A percentile compares a stretch with the other conserved stretches of the same genome.
Conservation (phyloP, 164 flowering plant genomes). For the Houttuynia cordata region DNA sequence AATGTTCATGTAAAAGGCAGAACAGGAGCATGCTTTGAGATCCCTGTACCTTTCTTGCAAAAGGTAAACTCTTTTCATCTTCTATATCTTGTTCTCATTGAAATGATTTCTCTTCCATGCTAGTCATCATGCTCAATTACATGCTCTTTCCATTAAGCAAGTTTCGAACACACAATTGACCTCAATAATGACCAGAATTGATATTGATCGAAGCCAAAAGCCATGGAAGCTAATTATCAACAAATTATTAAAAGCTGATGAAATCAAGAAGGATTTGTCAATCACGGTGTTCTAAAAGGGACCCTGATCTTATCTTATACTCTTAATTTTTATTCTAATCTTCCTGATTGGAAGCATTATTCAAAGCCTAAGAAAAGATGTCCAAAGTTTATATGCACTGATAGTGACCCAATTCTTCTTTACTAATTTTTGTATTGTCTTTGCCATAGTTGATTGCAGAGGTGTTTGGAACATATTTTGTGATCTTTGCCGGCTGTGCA, state of each 20-base stretch:
- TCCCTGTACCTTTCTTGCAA: slow-evolving; percentile 15
- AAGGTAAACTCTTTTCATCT: slow-evolving; percentile 8
- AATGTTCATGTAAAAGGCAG: background rate
- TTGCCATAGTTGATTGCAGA: slow-evolving; percentile 32
- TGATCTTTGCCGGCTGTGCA: slow-evolving; percentile 47
- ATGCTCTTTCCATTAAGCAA: too few species aligned
- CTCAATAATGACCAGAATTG: too few species aligned
- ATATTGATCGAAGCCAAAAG: background rate
- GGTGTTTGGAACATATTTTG: slow-evolving; percentile 36
- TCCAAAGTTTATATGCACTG: background rate
- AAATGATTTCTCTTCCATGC: background rate
- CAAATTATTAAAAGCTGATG: background rate
- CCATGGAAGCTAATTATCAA: too few species aligned
- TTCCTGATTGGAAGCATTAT: background rate
- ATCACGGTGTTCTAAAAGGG: background rate
- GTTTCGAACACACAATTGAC: too few species aligned
- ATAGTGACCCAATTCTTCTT: background rate
- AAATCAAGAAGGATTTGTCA: background rate
- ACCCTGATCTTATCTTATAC: background rate
- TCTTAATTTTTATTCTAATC: background rate
- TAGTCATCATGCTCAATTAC: background rate
- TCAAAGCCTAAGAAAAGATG: background rate
- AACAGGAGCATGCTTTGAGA: background rate
- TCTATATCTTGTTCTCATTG: background rate
- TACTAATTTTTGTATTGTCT: background rate